Evolutionary conservation across 2,329 filamentous ascomycete species (phyloP).

Genomic region (Colletotrichum endophyticum): DNA sequence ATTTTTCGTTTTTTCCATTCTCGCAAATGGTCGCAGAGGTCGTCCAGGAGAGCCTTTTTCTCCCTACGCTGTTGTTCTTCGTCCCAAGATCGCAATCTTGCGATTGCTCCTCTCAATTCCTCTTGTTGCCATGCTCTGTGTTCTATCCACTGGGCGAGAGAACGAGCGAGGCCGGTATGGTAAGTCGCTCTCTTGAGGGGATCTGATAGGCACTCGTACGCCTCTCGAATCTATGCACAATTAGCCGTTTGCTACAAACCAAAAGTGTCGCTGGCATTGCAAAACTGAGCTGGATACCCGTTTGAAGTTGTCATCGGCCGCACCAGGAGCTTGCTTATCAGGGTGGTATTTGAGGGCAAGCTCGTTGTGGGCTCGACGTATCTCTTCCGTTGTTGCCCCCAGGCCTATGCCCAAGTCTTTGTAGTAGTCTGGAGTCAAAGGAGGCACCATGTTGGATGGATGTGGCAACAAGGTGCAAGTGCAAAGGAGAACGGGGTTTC

Average conservation of each 20-base stretch:
- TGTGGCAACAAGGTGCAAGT: neutral
- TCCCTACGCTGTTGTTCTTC: rapidly evolving
- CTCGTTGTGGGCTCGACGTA: neutral
- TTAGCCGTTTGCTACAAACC: neutral
- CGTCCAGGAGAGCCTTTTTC: rapidly evolving
- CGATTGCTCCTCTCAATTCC: neutral
- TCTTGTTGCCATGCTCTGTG: neutral
- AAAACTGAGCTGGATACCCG: neutral
- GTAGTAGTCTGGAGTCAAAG: neutral
- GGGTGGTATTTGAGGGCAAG: neutral
- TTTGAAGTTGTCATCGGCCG: neutral
- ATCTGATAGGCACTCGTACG: neutral
- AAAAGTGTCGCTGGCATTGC: neutral
- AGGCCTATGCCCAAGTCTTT: neutral
- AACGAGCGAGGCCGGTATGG: neutral
- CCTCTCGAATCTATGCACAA: neutral
- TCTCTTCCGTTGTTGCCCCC: neutral
- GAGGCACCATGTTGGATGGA: neutral
- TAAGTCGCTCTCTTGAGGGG: neutral
- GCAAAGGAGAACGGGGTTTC: rapidly evolving
- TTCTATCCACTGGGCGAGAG: neutral
- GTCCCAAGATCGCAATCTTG: neutral
- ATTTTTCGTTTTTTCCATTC: neutral
- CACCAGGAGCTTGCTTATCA: neutral
- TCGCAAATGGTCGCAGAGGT: neutral